Evolutionary conservation across 257 asterid genomes (phyloP).

Genomic region (Ligustrum vulgare): DNA sequence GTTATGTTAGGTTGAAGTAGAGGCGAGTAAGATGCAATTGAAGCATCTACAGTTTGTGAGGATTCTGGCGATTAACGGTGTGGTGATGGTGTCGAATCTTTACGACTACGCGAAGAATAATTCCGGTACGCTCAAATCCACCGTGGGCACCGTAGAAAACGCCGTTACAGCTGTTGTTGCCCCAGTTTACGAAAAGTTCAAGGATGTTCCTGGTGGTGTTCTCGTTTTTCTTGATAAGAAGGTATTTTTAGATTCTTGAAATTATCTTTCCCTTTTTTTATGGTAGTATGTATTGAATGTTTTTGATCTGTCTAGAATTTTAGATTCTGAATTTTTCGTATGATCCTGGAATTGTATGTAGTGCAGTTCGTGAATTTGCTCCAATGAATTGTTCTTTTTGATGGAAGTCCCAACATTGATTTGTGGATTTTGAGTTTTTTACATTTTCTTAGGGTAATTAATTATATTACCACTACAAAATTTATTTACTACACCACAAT

Average conservation of each 20-base stretch:
- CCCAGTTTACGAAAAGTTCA: constrained; percentile 62
- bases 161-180: constrained; percentile 51
- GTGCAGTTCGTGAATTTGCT: not conserved
- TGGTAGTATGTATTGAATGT: not conserved
- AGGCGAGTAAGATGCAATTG: constrained; percentile 37
- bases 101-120: constrained; percentile 65
- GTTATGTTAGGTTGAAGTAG: constrained; percentile 46
- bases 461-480: too few species aligned
- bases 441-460: too few species aligned
- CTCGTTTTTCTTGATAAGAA: constrained; percentile 66
- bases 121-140: constrained; percentile 68
- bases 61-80: constrained; percentile 49
- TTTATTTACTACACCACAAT: too few species aligned
- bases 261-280: not conserved
- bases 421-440: not conserved
- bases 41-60: constrained; percentile 65
- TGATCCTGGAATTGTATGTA: not conserved
- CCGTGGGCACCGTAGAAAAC: constrained; percentile 54
- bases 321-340: not conserved
- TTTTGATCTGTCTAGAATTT: not conserved
- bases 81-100: constrained; percentile 44
- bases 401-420: not conserved
- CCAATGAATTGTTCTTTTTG: not conserved
- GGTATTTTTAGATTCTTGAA: constrained; percentile 32
- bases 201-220: constrained; percentile 52